phyloP scores from a whole-genome alignment of 2,329 filamentous ascomycete species.

The Sporothrix inflata region DNA sequence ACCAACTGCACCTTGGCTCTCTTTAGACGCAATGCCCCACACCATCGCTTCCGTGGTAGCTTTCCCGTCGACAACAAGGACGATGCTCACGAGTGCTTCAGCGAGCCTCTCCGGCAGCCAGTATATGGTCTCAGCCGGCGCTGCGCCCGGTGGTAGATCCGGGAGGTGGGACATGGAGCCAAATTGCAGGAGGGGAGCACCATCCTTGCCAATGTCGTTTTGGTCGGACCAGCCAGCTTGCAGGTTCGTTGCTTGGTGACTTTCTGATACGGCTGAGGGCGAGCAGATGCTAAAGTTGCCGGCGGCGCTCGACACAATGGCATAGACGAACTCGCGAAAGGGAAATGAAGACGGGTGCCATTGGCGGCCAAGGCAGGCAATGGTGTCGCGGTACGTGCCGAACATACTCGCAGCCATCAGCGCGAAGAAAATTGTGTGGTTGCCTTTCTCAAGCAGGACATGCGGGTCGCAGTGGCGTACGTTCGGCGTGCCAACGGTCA shows the following conservation, averaged over 20 bases:
- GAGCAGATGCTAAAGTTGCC: not conserved
- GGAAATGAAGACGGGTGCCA: not conserved
- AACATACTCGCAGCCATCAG: not conserved
- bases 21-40: not conserved
- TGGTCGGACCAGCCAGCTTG: not conserved
- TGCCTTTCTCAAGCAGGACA: not conserved
- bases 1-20: not conserved
- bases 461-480: not conserved
- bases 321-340: conserved; percentile 25
- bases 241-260: not conserved
- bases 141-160: not conserved
- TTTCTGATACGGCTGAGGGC: not conserved
- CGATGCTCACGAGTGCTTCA: not conserved
- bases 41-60: conserved; percentile 5
- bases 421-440: not conserved
- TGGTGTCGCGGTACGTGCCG: not conserved
- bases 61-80: not conserved
- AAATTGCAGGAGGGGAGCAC: conserved; percentile 13
- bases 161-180: not conserved
- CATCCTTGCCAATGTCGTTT: not conserved
- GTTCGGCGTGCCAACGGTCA: not conserved
- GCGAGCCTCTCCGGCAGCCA: conserved; percentile 16
- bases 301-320: conserved; percentile 22
- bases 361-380: conserved; percentile 16
- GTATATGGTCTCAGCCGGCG: conserved; percentile 21